phyloP scores from a whole-genome alignment of 257 asterid genomes.

The Gentiana macrophylla region DNA sequence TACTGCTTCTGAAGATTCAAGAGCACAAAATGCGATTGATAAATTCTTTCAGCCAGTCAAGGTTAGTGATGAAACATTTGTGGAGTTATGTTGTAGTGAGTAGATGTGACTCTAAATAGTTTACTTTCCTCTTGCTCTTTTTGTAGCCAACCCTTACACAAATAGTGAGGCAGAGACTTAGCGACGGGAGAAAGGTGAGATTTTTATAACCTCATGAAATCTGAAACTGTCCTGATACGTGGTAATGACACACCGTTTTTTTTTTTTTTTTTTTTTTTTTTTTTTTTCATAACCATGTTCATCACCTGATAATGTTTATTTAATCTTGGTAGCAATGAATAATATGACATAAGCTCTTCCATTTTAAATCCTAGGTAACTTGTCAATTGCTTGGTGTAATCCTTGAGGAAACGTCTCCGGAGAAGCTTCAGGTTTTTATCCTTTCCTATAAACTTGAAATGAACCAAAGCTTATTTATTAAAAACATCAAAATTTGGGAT shows the following conservation, averaged over 20 bases:
- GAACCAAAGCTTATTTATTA: background rate
- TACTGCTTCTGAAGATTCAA: constrained; percentile 44
- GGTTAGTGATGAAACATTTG: constrained; percentile 21
- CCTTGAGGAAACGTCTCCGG: constrained; percentile 76
- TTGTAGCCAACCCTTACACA: constrained; percentile 82
- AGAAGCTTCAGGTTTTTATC: constrained; percentile 70
- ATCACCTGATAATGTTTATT: too few species aligned
- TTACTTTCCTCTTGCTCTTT: background rate
- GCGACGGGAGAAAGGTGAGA: constrained; percentile 91
- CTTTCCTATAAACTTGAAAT: background rate
- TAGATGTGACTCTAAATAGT: background rate
- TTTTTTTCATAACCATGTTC: too few species aligned
- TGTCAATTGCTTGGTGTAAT: constrained; percentile 76
- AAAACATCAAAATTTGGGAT: too few species aligned
- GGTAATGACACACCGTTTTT: too few species aligned
- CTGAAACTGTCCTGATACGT: too few species aligned
- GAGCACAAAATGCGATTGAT: constrained; percentile 60
- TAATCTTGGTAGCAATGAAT: background rate
- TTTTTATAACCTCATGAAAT: background rate
- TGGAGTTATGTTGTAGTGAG: too few species aligned
- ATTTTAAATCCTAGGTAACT: constrained; percentile 47
- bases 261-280: too few species aligned
- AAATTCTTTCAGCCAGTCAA: constrained; percentile 78
- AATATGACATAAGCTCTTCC: background rate
- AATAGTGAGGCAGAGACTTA: constrained; percentile 68